These are phyloP conservation scores for Tremella fuciformis DNA, from an alignment of 768 basidiomycete species.

Conservation along the genomic window DNA sequence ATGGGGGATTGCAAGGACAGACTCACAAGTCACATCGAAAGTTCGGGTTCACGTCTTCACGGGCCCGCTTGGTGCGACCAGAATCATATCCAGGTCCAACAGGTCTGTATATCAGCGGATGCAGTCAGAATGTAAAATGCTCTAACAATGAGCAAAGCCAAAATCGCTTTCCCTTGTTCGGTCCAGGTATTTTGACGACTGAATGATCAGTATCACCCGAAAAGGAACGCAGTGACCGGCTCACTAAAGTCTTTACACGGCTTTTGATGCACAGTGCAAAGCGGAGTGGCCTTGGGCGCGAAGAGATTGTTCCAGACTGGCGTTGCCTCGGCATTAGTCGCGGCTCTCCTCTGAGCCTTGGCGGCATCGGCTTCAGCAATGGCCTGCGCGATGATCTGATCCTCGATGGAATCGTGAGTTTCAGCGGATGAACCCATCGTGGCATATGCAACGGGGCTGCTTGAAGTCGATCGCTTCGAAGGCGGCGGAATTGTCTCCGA, in stretches of 20 bases:
- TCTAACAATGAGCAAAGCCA: constrained; percentile 52
- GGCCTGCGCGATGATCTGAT: constrained; percentile 29
- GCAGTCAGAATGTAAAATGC: not conserved
- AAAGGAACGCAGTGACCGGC: constrained; percentile 14
- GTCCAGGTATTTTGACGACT: constrained; percentile 51
- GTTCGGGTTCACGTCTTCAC: constrained; percentile 49
- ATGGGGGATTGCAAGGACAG: not conserved
- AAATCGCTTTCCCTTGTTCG: constrained; percentile 51
- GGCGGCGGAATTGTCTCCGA: constrained; percentile 5
- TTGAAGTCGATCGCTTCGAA: constrained; percentile 7
- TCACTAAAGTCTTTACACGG: constrained; percentile 50
- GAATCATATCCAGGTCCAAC: constrained; percentile 51
- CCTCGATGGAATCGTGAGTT: constrained; percentile 25
- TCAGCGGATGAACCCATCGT: not conserved
- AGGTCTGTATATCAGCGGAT: constrained; percentile 34
- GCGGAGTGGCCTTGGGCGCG: constrained; percentile 49
- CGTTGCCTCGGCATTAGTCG: constrained; percentile 35
- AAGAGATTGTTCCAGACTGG: constrained; percentile 47
- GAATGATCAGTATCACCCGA: not conserved
- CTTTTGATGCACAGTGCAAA: constrained; percentile 47
- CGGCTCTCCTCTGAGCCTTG: constrained; percentile 19
- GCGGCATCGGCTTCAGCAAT: constrained; percentile 36
- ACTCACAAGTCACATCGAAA: constrained; percentile 51
- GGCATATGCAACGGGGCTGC: not conserved
- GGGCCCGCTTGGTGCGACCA: constrained; percentile 43